Evolutionary conservation across 164 flowering plant species (phyloP), one percentile per base, ranked within the genome.

Genomic region (Pachysandra terminalis): DNA sequence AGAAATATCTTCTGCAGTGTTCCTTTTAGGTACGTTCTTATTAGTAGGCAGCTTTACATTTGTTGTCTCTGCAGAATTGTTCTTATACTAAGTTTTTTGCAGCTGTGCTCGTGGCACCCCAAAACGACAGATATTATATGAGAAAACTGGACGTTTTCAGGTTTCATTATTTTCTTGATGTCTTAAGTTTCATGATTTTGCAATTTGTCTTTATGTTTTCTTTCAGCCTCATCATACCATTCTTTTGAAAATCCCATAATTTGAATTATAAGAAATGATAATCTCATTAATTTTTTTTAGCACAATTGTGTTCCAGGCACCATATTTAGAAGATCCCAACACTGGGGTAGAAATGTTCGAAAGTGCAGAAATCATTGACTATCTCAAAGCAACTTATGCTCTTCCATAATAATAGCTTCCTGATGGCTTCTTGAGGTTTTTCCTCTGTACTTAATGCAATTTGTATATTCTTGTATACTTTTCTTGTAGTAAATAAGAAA

Each of bases 71-170:
- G 22, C n/a, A 19, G 15, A 4, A 19, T 35, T 23, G 9, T 26
- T 35, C 64, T 71, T 9, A 65, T 60, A 37, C 27, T 35, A 59
- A 27, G 6, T 65, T 24, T 21, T 17, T 72, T 76, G 77, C 79
- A 95, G 99, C 64, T 84, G 93, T 78, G 97, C 91, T 51, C 93
- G 97, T 54, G 99, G 99, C 37, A 95, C 97, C 81, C 90, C 96
- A 53, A 92, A 90, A 77, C 74, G 97, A 35, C 94, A 92, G 71
- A 63, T 76, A 22, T 67, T 95, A 9, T 87, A 73, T 61, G 73
- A 87, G 76, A 87, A 76, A 77, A 79, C 77, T 56, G 94, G 96
- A 28, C 90, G 80, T 74, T 95, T 95, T 71, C 99, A 95, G 97
- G 97, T 90, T 60, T 41, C 37, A 7, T 66, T 14, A 27, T 51